Percentiles rank a stretch among this genome's conserved stretches.
These are phyloP conservation scores for Rheum nobile DNA, from an alignment of 148 eudicot species.

Conservation along the genomic window DNA sequence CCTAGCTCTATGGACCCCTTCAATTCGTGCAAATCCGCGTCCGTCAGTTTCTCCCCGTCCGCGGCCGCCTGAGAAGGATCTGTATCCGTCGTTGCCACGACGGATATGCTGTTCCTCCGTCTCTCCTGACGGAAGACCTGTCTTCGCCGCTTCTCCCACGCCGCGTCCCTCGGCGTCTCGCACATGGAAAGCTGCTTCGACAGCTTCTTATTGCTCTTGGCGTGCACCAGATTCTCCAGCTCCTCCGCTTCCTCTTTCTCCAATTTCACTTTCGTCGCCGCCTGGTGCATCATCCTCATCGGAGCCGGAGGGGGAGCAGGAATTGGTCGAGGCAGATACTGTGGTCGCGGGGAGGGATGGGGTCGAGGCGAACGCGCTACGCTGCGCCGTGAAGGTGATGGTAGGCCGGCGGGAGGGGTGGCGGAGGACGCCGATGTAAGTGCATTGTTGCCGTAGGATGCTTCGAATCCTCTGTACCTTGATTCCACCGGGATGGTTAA, in stretches of 20 bases:
- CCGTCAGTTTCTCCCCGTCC: constrained; percentile 24
- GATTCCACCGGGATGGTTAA: not conserved
- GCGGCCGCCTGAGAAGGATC: not conserved
- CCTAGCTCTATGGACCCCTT: constrained; percentile 79
- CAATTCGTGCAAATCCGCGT: constrained; percentile 63
- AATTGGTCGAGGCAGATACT: not conserved
- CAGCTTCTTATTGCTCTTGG: constrained; percentile 40
- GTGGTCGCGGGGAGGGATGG: not conserved
- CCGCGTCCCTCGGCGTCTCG: constrained; percentile 46
- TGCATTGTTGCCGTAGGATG: not conserved
- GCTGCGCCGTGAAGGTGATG: not conserved
- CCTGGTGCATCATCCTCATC: not conserved
- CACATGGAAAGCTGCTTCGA: constrained; percentile 65
- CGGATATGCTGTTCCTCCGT: constrained; percentile 15
- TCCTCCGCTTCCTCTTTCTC: constrained; percentile 26
- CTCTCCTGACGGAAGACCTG: constrained; percentile 38
- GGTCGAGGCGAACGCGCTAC: not conserved
- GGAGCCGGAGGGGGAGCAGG: not conserved
- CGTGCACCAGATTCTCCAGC: constrained; percentile 36
- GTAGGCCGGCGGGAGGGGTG: not conserved
- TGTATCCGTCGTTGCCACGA: not conserved
- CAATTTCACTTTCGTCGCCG: not conserved
- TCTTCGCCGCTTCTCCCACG: constrained; percentile 73
- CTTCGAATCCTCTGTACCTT: not conserved
- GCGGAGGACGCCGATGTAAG: not conserved